Percentiles rank a stretch among this genome's conserved stretches.
Evolutionary conservation across 164 flowering plant species (phyloP).

Genomic region (Sextonia rubra): DNA sequence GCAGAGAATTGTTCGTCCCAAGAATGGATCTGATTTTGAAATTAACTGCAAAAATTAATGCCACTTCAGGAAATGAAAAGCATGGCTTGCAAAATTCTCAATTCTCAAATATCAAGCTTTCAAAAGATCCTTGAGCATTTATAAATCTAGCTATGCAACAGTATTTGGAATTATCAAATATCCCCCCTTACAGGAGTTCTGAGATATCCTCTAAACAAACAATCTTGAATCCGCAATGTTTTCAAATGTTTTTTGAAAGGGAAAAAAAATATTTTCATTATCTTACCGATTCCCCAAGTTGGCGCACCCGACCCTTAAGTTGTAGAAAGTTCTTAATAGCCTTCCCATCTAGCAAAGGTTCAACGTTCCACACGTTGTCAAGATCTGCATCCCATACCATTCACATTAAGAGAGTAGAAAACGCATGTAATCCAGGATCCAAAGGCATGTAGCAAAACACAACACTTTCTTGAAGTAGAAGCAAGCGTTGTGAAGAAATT

Average conservation of each 20-base stretch:
- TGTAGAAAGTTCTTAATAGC: constrained; percentile 69
- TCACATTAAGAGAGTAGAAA: not conserved
- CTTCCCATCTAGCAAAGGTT: constrained; percentile 83
- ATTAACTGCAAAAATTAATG: no score
- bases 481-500: not conserved
- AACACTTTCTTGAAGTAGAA: not conserved
- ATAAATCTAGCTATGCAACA: no score
- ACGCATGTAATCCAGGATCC: not conserved
- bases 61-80: no score
- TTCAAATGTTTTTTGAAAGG: not conserved
- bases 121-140: no score
- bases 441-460: no score
- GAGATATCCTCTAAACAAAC: no score
- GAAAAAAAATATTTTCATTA: constrained; percentile 1
- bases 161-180: no score
- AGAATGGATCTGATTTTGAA: no score
- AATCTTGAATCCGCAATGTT: not conserved
- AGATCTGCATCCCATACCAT: constrained; percentile 46
- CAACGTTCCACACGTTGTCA: constrained; percentile 73
- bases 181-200: no score
- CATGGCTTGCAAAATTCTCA: no score
- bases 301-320: constrained; percentile 73
- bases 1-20: no score
- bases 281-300: constrained; percentile 77
- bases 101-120: no score